A percentile compares a stretch with the other conserved stretches of the same genome.
These are phyloP conservation scores for Saccharomycopsis crataegensis DNA, from an alignment of 1,139 yeast genomes.

Conservation along the genomic window DNA sequence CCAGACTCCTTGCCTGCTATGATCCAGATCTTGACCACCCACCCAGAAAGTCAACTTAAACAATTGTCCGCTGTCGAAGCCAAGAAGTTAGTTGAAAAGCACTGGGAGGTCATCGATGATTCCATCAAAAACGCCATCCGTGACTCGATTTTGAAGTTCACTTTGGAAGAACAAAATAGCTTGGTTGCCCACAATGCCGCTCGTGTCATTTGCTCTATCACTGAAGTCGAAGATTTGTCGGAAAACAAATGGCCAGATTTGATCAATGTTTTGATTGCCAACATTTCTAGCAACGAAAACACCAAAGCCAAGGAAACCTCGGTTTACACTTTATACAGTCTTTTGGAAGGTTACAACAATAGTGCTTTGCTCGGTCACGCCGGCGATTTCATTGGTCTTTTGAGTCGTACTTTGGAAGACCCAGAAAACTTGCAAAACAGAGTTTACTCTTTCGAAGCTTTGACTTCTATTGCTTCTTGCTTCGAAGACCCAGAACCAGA, in stretches of 20 bases:
- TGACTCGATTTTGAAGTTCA: conserved; percentile 56
- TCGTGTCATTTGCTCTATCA: conserved; percentile 77
- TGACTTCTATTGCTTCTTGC: conserved; percentile 67
- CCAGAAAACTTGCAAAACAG: conserved; percentile 59
- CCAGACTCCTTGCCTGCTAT: conserved; percentile 73
- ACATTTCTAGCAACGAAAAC: conserved; percentile 52
- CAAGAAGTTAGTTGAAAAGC: conserved; percentile 66
- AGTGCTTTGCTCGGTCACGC: conserved; percentile 51
- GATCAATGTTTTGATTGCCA: conserved; percentile 61
- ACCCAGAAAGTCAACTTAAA: conserved; percentile 37
- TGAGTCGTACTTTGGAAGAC: conserved; percentile 62
- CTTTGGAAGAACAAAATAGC: conserved; percentile 59
- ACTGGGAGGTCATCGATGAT: conserved; percentile 62
- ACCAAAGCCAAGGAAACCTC: conserved; percentile 75
- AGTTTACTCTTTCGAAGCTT: conserved; percentile 74
- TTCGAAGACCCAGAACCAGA: conserved; percentile 51
- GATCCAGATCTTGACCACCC: conserved; percentile 69
- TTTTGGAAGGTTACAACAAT: conserved; percentile 69
- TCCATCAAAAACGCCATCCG: conserved; percentile 54
- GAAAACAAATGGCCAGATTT: conserved; percentile 69
- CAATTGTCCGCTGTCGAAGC: conserved; percentile 96
- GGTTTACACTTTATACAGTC: conserved; percentile 66
- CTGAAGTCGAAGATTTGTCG: conserved; percentile 43
- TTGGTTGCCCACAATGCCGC: conserved; percentile 84
- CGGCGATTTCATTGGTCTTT: conserved; percentile 61